Evolutionary conservation across 2,329 filamentous ascomycete species (phyloP).

Genomic region (Leptographium radiaticola): DNA sequence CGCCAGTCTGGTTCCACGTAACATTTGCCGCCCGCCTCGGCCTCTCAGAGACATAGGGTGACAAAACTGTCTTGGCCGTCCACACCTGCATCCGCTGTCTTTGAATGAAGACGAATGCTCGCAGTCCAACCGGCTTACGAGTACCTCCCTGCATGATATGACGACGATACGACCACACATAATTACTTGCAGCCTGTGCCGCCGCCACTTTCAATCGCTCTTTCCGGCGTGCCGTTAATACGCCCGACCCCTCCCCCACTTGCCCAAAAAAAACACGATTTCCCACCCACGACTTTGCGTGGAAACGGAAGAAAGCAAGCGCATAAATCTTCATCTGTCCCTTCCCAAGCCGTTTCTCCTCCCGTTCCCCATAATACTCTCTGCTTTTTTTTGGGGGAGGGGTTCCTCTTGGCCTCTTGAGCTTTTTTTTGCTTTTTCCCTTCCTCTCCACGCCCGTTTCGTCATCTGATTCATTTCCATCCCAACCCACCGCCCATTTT

Average conservation of each 20-base stretch:
- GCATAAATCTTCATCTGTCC: background rate
- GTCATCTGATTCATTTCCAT: background rate
- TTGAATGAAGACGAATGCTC: no score
- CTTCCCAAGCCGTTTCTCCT: background rate
- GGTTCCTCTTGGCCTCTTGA: background rate
- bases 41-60: no score
- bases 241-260: slow-evolving; percentile 10
- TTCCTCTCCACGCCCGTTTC: background rate
- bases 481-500: background rate
- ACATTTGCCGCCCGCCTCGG: no score
- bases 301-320: background rate
- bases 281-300: slow-evolving; percentile 1
- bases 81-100: no score
- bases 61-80: no score
- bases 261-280: slow-evolving; percentile 5
- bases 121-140: no score
- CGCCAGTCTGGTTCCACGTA: no score
- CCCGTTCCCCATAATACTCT: background rate
- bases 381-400: background rate
- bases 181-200: background rate
- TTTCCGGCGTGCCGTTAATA: background rate
- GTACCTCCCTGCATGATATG: background rate
- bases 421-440: slow-evolving; percentile 1
- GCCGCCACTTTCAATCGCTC: background rate
- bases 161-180: background rate